Evolutionary conservation across 192 early-diverging fungal species (phyloP).

Genomic region (Linnemannia zychae): DNA sequence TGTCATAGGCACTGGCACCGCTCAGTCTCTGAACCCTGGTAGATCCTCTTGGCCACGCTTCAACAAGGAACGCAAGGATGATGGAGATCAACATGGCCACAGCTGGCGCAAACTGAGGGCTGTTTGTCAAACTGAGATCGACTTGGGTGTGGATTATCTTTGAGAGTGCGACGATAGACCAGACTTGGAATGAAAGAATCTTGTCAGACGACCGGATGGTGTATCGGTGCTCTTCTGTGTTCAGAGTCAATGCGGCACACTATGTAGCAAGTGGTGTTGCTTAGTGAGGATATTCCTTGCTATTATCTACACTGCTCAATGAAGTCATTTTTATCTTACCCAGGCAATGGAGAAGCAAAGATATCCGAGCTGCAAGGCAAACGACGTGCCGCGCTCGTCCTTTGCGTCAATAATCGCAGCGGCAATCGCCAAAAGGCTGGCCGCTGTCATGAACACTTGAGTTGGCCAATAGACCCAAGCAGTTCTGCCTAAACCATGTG

Average conservation of each 20-base stretch:
- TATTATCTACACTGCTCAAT: not conserved
- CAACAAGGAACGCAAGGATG: constrained; percentile 17
- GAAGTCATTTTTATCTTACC: not conserved
- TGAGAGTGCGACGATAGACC: not conserved
- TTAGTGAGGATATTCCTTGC: not conserved
- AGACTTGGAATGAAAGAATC: constrained; percentile 22
- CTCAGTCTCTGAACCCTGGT: constrained; percentile 21
- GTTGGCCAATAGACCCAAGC: constrained; percentile 42
- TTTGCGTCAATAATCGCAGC: not conserved
- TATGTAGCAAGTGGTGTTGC: not conserved
- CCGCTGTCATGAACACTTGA: constrained; percentile 8
- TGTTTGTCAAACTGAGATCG: not conserved
- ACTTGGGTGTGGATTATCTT: not conserved
- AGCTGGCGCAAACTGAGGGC: not conserved
- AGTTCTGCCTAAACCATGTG: constrained; percentile 30
- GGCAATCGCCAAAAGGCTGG: not conserved
- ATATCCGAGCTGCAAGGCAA: constrained; percentile 12
- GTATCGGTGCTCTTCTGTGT: constrained; percentile 25
- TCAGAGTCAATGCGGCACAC: constrained; percentile 13
- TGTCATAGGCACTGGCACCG: constrained; percentile 33
- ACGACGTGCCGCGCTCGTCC: not conserved
- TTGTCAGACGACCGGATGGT: constrained; percentile 34
- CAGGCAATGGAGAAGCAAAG: constrained; percentile 23
- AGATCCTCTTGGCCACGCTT: constrained; percentile 30
- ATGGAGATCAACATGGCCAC: not conserved